Percentiles rank a stretch among this genome's conserved stretches.
phyloP scores from a whole-genome alignment of 2,329 filamentous ascomycete genomes.

The Aspergillus piperis region DNA sequence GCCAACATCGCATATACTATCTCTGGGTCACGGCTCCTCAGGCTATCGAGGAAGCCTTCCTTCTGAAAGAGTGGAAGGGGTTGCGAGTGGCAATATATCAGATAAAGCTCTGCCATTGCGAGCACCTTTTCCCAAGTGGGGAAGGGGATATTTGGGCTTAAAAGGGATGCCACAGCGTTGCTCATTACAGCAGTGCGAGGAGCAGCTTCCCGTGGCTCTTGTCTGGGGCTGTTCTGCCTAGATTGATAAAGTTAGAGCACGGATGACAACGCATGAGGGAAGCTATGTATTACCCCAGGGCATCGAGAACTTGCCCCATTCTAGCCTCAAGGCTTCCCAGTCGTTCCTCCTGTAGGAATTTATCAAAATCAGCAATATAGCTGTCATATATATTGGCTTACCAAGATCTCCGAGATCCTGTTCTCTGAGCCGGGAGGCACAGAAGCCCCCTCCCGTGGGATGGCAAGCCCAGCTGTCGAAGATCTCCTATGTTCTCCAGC shows the following conservation, averaged over 20 bases:
- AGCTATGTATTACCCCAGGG: conserved; percentile 33
- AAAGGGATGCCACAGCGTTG: conserved; percentile 12
- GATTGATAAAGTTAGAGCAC: background rate
- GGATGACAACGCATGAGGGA: conserved; percentile 3
- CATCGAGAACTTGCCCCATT: conserved; percentile 38
- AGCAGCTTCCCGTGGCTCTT: conserved; percentile 9
- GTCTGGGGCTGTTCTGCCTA: conserved; percentile 20
- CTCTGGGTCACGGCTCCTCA: conserved; percentile 42
- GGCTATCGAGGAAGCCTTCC: conserved; percentile 42
- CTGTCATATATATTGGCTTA: conserved; percentile 7
- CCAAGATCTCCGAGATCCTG: conserved; percentile 23
- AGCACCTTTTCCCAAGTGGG: conserved; percentile 44
- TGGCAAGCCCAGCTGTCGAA: conserved; percentile 9
- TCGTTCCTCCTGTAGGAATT: conserved; percentile 30
- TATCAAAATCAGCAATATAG: background rate
- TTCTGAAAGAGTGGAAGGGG: conserved; percentile 52
- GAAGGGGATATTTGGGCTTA: conserved; percentile 29
- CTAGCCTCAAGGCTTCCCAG: conserved; percentile 37
- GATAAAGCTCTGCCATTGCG: conserved; percentile 46
- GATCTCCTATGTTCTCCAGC: conserved; percentile 36
- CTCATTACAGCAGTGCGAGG: conserved; percentile 11
- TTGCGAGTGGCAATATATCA: conserved; percentile 53
- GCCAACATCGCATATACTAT: conserved; percentile 43
- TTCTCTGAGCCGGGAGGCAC: conserved; percentile 14
- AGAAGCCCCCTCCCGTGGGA: conserved; percentile 16